Evolutionary conservation across 371 early-diverging fungal genomes (phyloP), one percentile per base, ranked within the genome.

Genomic region (Mortierella sp.): DNA sequence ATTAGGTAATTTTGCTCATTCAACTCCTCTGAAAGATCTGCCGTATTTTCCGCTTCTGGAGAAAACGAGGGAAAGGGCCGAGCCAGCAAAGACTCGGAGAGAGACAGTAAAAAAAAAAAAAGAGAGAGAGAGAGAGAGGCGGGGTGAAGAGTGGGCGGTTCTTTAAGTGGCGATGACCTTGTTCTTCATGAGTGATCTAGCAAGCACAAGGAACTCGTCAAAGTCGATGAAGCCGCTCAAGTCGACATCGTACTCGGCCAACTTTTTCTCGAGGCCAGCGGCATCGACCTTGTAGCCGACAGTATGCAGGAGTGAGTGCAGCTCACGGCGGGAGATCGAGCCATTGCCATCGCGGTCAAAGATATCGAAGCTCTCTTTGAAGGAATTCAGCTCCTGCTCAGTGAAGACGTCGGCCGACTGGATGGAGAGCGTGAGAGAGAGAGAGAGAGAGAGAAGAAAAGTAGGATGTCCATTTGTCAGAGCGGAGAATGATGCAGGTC

Each of bases 301-400:
- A 15, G 52, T 70, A 58, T 63, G 57, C 18, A 79, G 60, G 44
- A 79, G 74, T 0, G 70, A 50, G 57, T 37, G 80, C 65, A 89
- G 77, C 72, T 89, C 89, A 52, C 81, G 77, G 50, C 84, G 83
- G 58, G 80, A 81, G 70, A 87, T 87, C 72, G 77, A 75, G 58
- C 87, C 87, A 52, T 86, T 84, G 57, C 76, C 75, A 68, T 89
- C 85, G 64, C 84, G 83, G 75, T 89, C 89, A 83, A 89, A 89
- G 47, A 83, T 82, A 55, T 84, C 80, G 82, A 89, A 89, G 57
- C 86, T 86, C 68, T 86, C 86, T 70, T 84, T 82, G 72, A 86
- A 28, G n/a, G 69, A 69, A 6, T 52, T 23, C 9, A 57, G 12
- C 56, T 79, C 51, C 25, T 26, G 16, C 4, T 59, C 47, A 16